Conservation (phyloP, 2,329 filamentous ascomycete genomes). For the Aurifilum marmelostoma region DNA sequence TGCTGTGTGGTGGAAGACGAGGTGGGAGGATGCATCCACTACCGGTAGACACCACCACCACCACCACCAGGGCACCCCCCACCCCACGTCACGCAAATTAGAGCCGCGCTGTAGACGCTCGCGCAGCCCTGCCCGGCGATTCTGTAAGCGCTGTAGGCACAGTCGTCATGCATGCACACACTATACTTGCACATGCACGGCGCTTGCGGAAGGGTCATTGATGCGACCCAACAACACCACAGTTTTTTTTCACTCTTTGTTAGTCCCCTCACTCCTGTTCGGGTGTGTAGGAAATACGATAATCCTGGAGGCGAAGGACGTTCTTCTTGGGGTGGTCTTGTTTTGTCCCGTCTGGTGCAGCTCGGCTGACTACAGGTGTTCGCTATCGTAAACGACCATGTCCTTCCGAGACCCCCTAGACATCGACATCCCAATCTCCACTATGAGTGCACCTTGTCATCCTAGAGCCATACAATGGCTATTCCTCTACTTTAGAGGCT, state of each 20-base stretch:
- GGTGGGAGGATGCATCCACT: neutral
- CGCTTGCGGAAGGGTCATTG: neutral
- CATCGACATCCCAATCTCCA: no score
- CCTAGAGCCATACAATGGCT: neutral
- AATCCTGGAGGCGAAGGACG: no score
- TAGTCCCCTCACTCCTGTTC: neutral
- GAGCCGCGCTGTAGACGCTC: slow-evolving; percentile 25
- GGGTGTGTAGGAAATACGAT: neutral
- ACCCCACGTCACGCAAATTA: slow-evolving; percentile 15
- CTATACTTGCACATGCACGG: neutral
- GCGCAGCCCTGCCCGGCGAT: neutral
- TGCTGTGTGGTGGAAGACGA: neutral
- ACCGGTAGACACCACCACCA: neutral
- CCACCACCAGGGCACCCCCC: neutral
- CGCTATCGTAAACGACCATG: neutral
- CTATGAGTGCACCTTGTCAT: no score
- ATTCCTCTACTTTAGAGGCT: neutral
- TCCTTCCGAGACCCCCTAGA: no score
- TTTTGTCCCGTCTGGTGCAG: no score
- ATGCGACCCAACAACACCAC: neutral
- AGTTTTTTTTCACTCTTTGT: neutral
- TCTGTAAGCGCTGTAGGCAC: neutral
- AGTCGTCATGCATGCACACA: neutral
- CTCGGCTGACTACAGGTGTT: no score
- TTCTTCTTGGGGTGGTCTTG: no score